Percentiles rank a stretch among this genome's conserved stretches.
phyloP scores from a whole-genome alignment of 768 basidiomycete species.

The Calocera viscosa region DNA sequence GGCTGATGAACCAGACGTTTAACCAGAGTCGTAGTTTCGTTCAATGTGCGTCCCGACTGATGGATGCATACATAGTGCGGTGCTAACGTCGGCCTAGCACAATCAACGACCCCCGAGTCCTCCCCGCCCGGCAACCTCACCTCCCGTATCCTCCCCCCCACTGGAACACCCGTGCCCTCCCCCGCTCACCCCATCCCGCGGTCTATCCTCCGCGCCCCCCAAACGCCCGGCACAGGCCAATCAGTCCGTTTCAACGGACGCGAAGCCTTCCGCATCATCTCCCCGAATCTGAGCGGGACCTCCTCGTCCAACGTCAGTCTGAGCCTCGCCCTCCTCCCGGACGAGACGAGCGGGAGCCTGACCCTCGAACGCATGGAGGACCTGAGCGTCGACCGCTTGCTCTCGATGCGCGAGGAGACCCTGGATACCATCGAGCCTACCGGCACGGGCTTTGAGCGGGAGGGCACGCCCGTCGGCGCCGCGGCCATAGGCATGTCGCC shows the following conservation, averaged over 20 bases:
- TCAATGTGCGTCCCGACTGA: background rate
- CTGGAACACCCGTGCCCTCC: background rate
- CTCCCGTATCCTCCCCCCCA: background rate
- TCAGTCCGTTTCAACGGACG: slow-evolving; percentile 68
- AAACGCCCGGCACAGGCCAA: slow-evolving; percentile 64
- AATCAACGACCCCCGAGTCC: background rate
- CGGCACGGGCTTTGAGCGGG: background rate
- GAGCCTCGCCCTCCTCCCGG: background rate
- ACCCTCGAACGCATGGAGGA: background rate
- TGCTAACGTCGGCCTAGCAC: background rate
- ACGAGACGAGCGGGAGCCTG: background rate
- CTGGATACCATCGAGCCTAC: background rate
- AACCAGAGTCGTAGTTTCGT: background rate
- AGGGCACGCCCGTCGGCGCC: background rate
- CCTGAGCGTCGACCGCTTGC: background rate
- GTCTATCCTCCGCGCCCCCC: slow-evolving; percentile 58
- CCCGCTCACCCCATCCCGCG: slow-evolving; percentile 23
- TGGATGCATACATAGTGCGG: no score
- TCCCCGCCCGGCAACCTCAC: background rate
- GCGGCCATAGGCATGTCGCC: background rate
- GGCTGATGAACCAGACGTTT: background rate
- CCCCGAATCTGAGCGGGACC: slow-evolving; percentile 38
- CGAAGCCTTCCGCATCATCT: slow-evolving; percentile 52
- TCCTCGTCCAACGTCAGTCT: background rate
- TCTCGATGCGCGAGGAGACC: background rate